Conservation (phyloP, 257 asterid genomes). For the Solanum microdontum region DNA sequence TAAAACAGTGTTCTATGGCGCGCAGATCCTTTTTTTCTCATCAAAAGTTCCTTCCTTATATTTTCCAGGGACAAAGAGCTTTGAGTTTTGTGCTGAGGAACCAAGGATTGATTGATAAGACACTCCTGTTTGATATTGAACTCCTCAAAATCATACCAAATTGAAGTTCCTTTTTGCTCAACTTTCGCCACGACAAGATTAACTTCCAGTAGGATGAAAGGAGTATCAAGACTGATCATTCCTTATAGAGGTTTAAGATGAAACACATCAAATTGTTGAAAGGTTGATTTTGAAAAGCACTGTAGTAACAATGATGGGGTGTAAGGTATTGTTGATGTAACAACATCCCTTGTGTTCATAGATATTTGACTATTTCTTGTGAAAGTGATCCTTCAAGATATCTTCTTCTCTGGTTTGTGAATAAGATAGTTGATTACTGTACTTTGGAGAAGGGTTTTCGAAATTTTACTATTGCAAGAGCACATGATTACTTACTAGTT, state of each 20-base stretch:
- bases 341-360: background rate
- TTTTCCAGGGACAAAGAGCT: constrained; percentile 91
- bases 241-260: background rate
- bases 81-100: constrained; percentile 83
- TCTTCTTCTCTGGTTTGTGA: background rate
- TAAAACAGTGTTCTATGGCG: background rate
- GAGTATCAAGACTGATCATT: background rate
- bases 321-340: background rate
- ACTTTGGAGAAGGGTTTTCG: background rate
- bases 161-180: constrained; percentile 13
- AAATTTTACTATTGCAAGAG: background rate
- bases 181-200: background rate
- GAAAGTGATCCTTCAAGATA: background rate
- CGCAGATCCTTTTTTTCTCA: background rate
- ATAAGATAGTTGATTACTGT: background rate
- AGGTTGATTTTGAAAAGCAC: background rate
- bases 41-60: background rate
- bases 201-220: background rate
- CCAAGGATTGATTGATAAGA: constrained; percentile 91
- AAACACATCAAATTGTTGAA: background rate
- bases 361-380: background rate
- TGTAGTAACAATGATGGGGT: background rate
- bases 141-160: constrained; percentile 66
- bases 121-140: constrained; percentile 91
- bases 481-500: background rate